These are phyloP conservation scores for Lasiosphaeris hirsuta DNA, from an alignment of 495 filamentous ascomycete species.

Conservation along the genomic window DNA sequence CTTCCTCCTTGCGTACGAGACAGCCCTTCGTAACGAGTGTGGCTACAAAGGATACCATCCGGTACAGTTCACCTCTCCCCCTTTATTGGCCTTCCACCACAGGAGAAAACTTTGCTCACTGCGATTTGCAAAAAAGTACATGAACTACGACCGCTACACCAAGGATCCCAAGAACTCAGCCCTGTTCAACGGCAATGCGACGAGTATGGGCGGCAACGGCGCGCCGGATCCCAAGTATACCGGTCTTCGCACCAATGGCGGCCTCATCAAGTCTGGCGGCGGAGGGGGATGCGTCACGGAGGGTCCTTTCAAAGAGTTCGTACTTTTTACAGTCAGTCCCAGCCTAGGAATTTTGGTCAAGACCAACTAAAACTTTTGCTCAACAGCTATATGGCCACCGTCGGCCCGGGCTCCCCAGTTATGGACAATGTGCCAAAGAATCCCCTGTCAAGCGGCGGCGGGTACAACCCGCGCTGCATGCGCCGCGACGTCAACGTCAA, in stretches of 20 bases:
- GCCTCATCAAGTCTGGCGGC: constrained; percentile 43
- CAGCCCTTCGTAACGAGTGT: constrained; percentile 63
- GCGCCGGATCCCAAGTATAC: constrained; percentile 30
- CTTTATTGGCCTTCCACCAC: background rate
- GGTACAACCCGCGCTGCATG: constrained; percentile 39
- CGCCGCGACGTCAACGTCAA: constrained; percentile 53
- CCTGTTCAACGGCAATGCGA: constrained; percentile 36
- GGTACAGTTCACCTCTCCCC: constrained; percentile 26
- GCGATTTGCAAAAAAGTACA: constrained; percentile 17
- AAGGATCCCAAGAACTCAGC: constrained; percentile 34
- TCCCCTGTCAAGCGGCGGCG: constrained; percentile 28
- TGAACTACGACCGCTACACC: constrained; percentile 39
- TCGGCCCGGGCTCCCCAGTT: constrained; percentile 33
- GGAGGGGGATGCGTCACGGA: constrained; percentile 60
- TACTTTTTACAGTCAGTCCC: constrained; percentile 23
- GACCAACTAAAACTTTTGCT: too few relatives aligned
- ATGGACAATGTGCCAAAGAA: constrained; percentile 32
- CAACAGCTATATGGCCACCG: constrained; percentile 33
- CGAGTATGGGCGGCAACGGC: constrained; percentile 35
- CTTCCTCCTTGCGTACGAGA: constrained; percentile 59
- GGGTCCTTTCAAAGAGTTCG: constrained; percentile 53
- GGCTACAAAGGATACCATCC: constrained; percentile 42
- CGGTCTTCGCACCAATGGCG: constrained; percentile 26
- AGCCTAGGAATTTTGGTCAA: background rate
- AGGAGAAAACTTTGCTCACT: constrained; percentile 10